A percentile compares a stretch with the other conserved stretches of the same genome.
phyloP scores from a whole-genome alignment of 495 filamentous ascomycete species.

The Cercophora samala region DNA sequence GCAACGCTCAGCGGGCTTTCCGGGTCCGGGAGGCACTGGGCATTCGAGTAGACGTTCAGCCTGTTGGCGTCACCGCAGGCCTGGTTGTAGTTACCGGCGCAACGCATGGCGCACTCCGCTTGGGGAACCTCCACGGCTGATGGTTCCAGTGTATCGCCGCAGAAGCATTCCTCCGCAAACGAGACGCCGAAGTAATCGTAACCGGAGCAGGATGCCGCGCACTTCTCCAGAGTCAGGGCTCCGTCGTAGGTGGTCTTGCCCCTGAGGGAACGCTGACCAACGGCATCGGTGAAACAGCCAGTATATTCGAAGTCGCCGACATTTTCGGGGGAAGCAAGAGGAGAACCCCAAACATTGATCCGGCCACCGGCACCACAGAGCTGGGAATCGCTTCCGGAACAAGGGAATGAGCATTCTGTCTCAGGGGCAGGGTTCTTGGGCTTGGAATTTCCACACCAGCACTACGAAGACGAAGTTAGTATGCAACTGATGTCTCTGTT shows the following conservation, averaged over 20 bases:
- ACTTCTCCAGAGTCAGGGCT: conserved; percentile 35
- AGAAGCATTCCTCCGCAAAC: conserved; percentile 24
- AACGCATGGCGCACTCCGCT: conserved; percentile 20
- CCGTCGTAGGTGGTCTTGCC: conserved; percentile 13
- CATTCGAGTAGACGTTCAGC: conserved; percentile 30
- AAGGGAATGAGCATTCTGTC: conserved; percentile 25
- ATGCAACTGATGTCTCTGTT: too few relatives aligned
- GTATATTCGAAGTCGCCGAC: conserved; percentile 14
- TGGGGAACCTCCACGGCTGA: conserved; percentile 5
- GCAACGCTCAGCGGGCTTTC: conserved; percentile 31
- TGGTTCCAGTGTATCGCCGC: conserved; percentile 14
- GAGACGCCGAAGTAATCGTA: conserved; percentile 25
- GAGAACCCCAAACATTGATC: conserved; percentile 33
- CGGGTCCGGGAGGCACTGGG: conserved; percentile 12
- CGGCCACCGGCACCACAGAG: conserved; percentile 35
- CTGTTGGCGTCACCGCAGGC: conserved; percentile 21
- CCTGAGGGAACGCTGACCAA: conserved; percentile 6
- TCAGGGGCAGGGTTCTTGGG: conserved; percentile 8
- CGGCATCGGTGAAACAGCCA: conserved; percentile 22
- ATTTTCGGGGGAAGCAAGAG: conserved; percentile 6
- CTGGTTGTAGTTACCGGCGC: conserved; percentile 20
- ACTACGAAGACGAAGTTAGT: not conserved
- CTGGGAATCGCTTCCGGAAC: conserved; percentile 34
- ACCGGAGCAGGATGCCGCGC: conserved; percentile 24
- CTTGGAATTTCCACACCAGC: conserved; percentile 21